Evolutionary conservation across 2,329 filamentous ascomycete genomes (phyloP).

Genomic region (Colletotrichum sp.): DNA sequence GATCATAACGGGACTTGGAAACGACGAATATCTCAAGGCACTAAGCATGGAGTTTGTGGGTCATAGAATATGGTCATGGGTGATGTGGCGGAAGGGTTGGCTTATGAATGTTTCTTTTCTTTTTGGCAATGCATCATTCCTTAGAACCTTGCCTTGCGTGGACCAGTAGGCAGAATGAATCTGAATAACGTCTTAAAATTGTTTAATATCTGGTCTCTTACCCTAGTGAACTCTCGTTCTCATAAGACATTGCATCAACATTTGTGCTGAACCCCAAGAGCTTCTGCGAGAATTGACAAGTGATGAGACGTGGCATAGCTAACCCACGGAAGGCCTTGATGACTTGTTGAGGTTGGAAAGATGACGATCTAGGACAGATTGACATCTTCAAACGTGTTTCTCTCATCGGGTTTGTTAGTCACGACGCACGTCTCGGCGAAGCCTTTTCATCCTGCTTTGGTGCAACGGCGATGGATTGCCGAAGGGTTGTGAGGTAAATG

Average conservation of each 20-base stretch:
- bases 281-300: neutral
- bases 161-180: neutral
- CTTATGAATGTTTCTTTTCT: neutral
- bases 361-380: neutral
- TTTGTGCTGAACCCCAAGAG: neutral
- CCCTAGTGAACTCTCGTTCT: neutral
- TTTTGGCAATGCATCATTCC: neutral
- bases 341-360: neutral
- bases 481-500: neutral
- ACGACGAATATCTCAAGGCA: neutral
- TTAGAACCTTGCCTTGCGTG: neutral
- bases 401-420: neutral
- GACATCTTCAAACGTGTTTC: neutral
- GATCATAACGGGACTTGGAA: neutral
- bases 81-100: neutral
- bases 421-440: neutral
- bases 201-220: neutral
- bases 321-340: neutral
- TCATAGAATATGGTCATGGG: slow-evolving; percentile 1
- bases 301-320: neutral
- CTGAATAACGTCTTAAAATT: neutral
- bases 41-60: slow-evolving; percentile 13
- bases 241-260: neutral
- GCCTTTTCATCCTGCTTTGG: neutral
- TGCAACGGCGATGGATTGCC: neutral